Conservation (phyloP, 306 rosid genomes). For the Rosa lucieae region DNA sequence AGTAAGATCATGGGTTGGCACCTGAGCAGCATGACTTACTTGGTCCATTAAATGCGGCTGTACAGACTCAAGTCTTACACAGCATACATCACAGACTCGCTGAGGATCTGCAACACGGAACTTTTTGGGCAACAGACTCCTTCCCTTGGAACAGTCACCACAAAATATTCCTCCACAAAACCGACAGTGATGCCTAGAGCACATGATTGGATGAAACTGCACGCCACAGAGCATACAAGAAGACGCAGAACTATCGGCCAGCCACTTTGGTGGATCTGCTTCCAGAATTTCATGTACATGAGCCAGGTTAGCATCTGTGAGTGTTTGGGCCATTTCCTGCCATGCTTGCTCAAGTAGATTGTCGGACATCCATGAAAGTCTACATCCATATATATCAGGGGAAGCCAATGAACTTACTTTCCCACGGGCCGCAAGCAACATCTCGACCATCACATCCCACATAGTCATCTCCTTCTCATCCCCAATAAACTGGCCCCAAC, state of each 20-base stretch:
- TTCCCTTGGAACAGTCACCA: conserved; percentile 83
- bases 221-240: conserved; percentile 93
- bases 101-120: conserved; percentile 81
- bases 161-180: conserved; percentile 98
- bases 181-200: conserved; percentile 94
- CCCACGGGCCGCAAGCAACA: conserved; percentile 83
- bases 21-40: conserved; percentile 92
- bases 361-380: conserved; percentile 62
- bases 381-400: conserved; percentile 43
- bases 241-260: conserved; percentile 87
- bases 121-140: conserved; percentile 81
- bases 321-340: conserved; percentile 91
- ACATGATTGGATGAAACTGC: conserved; percentile 92
- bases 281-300: conserved; percentile 68
- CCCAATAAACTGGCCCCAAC: conserved; percentile 69
- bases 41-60: conserved; percentile 88
- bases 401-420: conserved; percentile 71
- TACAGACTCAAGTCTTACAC: conserved; percentile 81
- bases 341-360: conserved; percentile 87
- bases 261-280: conserved; percentile 92
- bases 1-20: conserved; percentile 84
- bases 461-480: conserved; percentile 86
- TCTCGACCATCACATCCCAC: conserved; percentile 96
- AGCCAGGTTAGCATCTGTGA: conserved; percentile 70
- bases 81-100: conserved; percentile 92